Base-by-base conservation (phyloP, 352 stramenopile genomes). In the Plasmopara muralis region DNA sequence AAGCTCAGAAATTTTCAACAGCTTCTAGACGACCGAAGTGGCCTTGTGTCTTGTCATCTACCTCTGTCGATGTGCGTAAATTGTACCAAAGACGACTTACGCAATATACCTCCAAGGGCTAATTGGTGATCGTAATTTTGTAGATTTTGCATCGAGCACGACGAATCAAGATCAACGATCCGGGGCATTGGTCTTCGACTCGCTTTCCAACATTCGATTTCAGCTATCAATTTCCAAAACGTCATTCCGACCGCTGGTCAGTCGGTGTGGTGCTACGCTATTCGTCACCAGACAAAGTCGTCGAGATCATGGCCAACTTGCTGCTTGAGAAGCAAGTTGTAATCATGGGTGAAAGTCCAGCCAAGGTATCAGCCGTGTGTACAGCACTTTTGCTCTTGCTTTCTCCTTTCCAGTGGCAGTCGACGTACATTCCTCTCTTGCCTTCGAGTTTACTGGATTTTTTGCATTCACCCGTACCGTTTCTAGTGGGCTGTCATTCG, bases 381-480 rank as follows among this genome's bases (percentile, higher is more conserved):
- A 85, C 83, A 0, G 83, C 77, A 2, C 51, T 93, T 7, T 29
- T 89, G 45, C 62, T 90, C 16, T 48, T 93, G 7, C 56, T 93
- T 5, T 54, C 78, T 25, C 83, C 83, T n/a, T 93, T 87, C 51
- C 80, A 89, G 65, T 93, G 83, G 80, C 83, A 93, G 65, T 93
- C 80, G 14, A 93, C 83, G 10, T 93, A 90, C 39, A 93, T 93
- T n/a, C 83, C 80, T 4, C 44, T 91, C 51, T 45, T 93, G 9
- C 83, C 83, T 14, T 77, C 74, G 16, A 72, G 62, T 8, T 46
- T 93, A 12, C 55, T 89, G 28, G 83, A 91, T 50, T 91, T 93
- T 53, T 60, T 93, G 29, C 83, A 93, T 52, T 93, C 83, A 7
- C 80, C 83, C 8, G 83, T 93, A 4, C 83, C 80, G 9, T 93